Evolutionary conservation across 1,284 basidiomycete genomes (phyloP).

Genomic region (Neonothopanus nambi): DNA sequence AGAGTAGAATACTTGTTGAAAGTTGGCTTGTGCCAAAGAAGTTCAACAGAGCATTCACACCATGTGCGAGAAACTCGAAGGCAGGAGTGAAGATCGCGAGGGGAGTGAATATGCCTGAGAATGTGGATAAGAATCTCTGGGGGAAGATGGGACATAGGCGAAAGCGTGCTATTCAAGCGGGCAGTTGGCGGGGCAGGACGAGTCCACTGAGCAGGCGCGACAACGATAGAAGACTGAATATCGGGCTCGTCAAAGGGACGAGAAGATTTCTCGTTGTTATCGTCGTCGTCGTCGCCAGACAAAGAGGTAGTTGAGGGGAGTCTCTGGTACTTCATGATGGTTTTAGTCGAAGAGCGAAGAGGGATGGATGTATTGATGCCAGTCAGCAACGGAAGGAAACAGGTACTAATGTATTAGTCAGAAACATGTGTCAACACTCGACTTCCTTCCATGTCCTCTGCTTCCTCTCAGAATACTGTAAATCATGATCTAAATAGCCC

Average conservation of each 20-base stretch:
- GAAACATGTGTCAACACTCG: background rate
- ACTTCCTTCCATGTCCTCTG: conserved; percentile 6
- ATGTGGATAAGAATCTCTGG: conserved; percentile 95
- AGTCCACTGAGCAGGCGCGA: conserved; percentile 69
- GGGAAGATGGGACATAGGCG: conserved; percentile 67
- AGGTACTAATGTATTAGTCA: no score
- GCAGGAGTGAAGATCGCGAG: conserved; percentile 73
- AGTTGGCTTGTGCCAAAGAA: conserved; percentile 92
- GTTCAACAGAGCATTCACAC: conserved; percentile 94
- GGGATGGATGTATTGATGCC: background rate
- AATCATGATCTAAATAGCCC: background rate
- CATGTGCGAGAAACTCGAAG: conserved; percentile 88
- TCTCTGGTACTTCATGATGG: conserved; percentile 15
- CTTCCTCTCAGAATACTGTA: background rate
- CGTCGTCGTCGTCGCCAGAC: conserved; percentile 69
- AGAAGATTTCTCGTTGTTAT: conserved; percentile 56
- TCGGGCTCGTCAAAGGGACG: conserved; percentile 45
- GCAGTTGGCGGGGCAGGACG: conserved; percentile 31
- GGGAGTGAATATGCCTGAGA: conserved; percentile 78
- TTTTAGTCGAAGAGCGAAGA: background rate
- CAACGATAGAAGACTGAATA: conserved; percentile 35
- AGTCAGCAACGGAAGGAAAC: background rate
- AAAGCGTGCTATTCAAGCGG: conserved; percentile 29
- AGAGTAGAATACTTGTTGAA: conserved; percentile 74
- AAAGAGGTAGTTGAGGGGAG: conserved; percentile 54